phyloP scores from a whole-genome alignment of 108 stramenopile genomes.

The Cylindrotheca fusiformis region DNA sequence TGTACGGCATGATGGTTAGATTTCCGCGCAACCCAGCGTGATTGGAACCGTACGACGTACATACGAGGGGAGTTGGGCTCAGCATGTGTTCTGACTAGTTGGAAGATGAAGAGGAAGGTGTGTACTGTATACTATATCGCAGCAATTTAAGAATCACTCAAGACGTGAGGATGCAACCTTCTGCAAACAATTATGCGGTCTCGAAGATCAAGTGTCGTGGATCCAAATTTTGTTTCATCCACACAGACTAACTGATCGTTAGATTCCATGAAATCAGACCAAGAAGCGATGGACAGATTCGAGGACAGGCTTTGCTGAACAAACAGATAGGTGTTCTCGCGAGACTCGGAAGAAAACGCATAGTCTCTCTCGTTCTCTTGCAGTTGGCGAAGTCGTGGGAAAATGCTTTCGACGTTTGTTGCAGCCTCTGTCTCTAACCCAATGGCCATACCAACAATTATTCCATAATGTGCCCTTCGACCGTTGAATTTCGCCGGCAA shows the following conservation, averaged over 20 bases:
- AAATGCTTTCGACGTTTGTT: not conserved
- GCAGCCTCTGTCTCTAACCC: not conserved
- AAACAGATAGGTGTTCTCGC: not conserved
- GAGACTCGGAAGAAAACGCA: not conserved
- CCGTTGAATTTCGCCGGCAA: conserved; percentile 18
- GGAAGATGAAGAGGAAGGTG: too few species aligned
- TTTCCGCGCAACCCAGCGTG: too few species aligned
- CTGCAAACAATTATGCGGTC: conserved; percentile 15
- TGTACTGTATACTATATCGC: too few species aligned
- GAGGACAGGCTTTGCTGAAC: conserved; percentile 36
- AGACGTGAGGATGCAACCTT: too few species aligned
- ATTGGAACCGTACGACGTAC: too few species aligned
- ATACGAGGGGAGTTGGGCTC: too few species aligned
- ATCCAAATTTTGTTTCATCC: conserved; percentile 24
- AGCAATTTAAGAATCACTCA: too few species aligned
- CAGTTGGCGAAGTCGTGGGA: not conserved
- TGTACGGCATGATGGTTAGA: too few species aligned
- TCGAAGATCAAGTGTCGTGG: conserved; percentile 9
- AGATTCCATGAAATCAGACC: conserved; percentile 14
- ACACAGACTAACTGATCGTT: conserved; percentile 22
- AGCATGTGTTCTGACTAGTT: too few species aligned
- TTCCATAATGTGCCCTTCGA: conserved; percentile 32
- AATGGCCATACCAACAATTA: conserved; percentile 29
- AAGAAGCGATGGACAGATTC: conserved; percentile 26
- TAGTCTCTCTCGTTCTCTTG: not conserved